Evolutionary conservation across 1,284 basidiomycete genomes (phyloP).

Genomic region (Neolentinus lepideus): DNA sequence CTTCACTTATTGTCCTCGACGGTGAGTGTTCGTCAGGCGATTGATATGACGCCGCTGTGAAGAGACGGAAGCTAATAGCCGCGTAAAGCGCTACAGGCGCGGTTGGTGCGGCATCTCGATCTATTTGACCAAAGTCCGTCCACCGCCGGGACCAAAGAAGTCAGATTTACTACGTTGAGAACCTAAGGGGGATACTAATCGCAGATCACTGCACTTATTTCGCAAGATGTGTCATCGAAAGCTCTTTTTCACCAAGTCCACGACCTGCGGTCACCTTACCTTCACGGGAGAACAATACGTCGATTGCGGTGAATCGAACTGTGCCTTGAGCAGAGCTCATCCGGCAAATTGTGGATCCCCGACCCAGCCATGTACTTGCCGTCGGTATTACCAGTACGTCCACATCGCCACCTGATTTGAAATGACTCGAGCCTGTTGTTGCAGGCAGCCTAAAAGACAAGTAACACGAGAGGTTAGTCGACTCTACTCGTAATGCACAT

Average conservation of each 20-base stretch:
- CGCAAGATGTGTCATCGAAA: slow-evolving; percentile 56
- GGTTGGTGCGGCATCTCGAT: background rate
- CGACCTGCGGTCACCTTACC: slow-evolving; percentile 47
- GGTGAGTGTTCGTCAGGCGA: background rate
- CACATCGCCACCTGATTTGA: slow-evolving; percentile 10
- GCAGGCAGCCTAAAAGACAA: slow-evolving; percentile 23
- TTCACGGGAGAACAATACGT: slow-evolving; percentile 40
- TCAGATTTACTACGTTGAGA: background rate
- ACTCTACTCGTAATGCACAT: background rate
- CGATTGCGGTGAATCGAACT: slow-evolving; percentile 43
- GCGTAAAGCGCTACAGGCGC: background rate
- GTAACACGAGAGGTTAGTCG: slow-evolving; percentile 27
- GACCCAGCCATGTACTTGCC: slow-evolving; percentile 37
- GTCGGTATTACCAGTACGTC: slow-evolving; percentile 49
- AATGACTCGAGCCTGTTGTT: slow-evolving; percentile 16
- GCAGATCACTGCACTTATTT: background rate
- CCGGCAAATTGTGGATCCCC: slow-evolving; percentile 31
- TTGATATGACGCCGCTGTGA: background rate
- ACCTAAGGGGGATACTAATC: background rate
- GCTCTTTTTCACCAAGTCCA: slow-evolving; percentile 44
- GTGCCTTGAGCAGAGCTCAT: slow-evolving; percentile 43
- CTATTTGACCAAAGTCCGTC: slow-evolving; percentile 1
- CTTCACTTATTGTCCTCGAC: background rate
- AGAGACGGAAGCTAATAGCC: background rate
- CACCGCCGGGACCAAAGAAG: slow-evolving; percentile 4